These are phyloP conservation scores for Lasiodiplodia gonubiensis DNA, from an alignment of 2,329 filamentous ascomycete species.

Conservation along the genomic window DNA sequence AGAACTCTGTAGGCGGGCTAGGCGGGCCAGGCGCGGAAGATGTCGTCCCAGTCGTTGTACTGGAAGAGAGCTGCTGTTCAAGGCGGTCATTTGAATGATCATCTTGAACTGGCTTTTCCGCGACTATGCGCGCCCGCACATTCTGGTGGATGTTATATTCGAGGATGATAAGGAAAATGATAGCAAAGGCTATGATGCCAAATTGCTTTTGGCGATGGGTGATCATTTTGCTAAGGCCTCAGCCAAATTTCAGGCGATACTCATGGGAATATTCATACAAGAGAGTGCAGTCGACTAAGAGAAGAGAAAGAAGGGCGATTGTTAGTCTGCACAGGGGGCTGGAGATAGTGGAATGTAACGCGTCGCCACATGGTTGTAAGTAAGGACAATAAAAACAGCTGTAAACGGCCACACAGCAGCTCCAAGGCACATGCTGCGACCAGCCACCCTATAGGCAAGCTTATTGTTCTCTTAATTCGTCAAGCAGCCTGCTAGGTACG, in stretches of 20 bases:
- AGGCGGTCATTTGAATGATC: background rate
- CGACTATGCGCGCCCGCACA: background rate
- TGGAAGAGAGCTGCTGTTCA: background rate
- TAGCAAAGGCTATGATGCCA: constrained; percentile 4
- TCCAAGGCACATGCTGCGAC: background rate
- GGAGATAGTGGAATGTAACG: constrained; percentile 14
- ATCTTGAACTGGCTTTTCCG: background rate
- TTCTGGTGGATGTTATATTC: background rate
- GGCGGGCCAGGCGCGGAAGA: background rate
- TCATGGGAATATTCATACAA: background rate
- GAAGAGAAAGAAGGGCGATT: background rate
- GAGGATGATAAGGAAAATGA: constrained; percentile 1
- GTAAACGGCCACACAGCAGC: background rate
- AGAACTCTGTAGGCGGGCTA: background rate
- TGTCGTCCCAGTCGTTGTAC: background rate
- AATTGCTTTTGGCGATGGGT: constrained; percentile 12
- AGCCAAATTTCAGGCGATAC: background rate
- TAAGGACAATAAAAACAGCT: constrained; percentile 3
- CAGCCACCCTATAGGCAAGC: background rate
- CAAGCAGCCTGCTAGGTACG: background rate
- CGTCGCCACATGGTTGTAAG: constrained; percentile 19
- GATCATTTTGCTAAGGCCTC: constrained; percentile 7
- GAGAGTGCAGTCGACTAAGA: background rate
- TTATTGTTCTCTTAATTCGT: background rate
- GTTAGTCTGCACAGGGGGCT: background rate